These are phyloP conservation scores for Ogataea pini DNA, from an alignment of 805 yeast species.

Conservation along the genomic window DNA sequence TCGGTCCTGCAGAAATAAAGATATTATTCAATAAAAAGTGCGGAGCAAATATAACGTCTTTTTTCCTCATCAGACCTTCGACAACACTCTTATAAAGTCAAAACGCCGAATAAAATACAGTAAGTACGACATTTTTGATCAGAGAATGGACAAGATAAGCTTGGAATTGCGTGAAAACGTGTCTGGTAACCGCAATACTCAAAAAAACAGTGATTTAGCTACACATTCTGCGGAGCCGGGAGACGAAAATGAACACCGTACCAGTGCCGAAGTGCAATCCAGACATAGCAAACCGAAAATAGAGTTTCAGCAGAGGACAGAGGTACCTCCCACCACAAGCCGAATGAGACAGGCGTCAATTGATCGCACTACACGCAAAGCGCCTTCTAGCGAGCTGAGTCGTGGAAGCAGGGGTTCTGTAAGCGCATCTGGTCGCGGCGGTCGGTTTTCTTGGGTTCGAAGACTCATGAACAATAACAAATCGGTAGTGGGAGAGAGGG, in stretches of 20 bases:
- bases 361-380: not conserved
- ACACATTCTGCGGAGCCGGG: not conserved
- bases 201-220: not conserved
- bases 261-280: not conserved
- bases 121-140: not conserved
- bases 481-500: slow-evolving; percentile 5
- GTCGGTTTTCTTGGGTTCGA: slow-evolving; percentile 38
- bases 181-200: not conserved
- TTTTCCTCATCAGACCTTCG: not conserved
- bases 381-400: not conserved
- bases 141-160: not conserved
- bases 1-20: not conserved
- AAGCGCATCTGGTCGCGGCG: slow-evolving; percentile 9
- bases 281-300: not conserved
- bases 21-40: not conserved
- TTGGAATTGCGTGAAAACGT: not conserved
- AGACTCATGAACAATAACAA: slow-evolving; percentile 35
- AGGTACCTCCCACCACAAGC: not conserved
- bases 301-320: not conserved
- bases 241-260: not conserved
- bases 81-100: no score
- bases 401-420: not conserved
- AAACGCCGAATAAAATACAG: no score
- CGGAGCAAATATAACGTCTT: not conserved
- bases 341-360: not conserved